Evolutionary conservation across 495 filamentous ascomycete species (phyloP).

Genomic region (Friedmanniomyces endolithicus): DNA sequence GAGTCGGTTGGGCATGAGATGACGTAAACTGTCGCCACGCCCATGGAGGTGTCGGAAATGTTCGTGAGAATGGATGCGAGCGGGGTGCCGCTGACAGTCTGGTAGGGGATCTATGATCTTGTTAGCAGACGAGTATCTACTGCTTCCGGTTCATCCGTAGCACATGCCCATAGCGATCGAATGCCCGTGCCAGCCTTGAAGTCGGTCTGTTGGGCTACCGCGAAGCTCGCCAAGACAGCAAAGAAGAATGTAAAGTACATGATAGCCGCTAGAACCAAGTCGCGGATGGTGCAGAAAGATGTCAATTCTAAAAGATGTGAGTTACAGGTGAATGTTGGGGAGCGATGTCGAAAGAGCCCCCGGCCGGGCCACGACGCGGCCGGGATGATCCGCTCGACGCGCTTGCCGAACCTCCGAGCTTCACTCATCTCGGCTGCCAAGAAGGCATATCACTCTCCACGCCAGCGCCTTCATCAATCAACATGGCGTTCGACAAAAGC

Average conservation of each 20-base stretch:
- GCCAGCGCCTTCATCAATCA: background rate
- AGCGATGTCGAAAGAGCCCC: too few species aligned
- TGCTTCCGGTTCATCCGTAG: background rate
- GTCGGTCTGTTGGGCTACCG: background rate
- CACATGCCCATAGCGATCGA: constrained; percentile 6
- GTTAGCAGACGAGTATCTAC: background rate
- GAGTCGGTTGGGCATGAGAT: constrained; percentile 6
- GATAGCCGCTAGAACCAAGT: background rate
- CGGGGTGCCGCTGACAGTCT: constrained; percentile 6
- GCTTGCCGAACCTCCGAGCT: background rate
- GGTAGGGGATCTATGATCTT: constrained; percentile 3
- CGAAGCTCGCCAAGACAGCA: background rate
- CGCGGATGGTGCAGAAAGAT: background rate
- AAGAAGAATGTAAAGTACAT: background rate
- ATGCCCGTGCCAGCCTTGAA: constrained; percentile 6
- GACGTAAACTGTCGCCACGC: constrained; percentile 3
- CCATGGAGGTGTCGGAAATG: background rate
- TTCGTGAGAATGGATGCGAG: constrained; percentile 1
- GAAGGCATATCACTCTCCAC: background rate
- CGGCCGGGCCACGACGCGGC: too few species aligned
- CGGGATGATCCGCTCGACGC: too few species aligned
- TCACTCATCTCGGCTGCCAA: background rate
- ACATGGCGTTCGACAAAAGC: background rate
- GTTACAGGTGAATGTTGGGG: too few species aligned
- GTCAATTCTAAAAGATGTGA: too few species aligned